phyloP scores from a whole-genome alignment of 805 yeast species.

The Soucietia sequanensis region DNA sequence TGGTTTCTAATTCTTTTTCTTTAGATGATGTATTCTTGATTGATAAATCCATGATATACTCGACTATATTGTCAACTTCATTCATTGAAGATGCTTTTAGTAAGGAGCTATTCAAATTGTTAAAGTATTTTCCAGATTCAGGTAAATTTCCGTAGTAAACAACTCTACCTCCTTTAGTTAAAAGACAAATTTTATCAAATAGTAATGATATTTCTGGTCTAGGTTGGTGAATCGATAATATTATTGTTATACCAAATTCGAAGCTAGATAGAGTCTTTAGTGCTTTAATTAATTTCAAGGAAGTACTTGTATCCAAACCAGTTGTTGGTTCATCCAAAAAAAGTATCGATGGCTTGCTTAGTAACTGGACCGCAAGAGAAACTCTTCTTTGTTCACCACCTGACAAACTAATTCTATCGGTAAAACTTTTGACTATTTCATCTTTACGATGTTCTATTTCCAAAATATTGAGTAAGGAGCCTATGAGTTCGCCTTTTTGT shows the following conservation, averaged over 20 bases:
- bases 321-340: conserved; percentile 89
- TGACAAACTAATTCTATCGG: conserved; percentile 58
- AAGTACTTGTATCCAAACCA: conserved; percentile 78
- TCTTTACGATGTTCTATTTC: conserved; percentile 65
- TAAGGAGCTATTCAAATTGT: conserved; percentile 12
- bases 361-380: conserved; percentile 73
- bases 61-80: conserved; percentile 19
- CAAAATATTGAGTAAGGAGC: conserved; percentile 58
- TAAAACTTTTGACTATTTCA: conserved; percentile 51
- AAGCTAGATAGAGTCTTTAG: conserved; percentile 48
- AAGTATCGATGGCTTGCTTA: conserved; percentile 71
- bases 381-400: conserved; percentile 85
- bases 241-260: conserved; percentile 64
- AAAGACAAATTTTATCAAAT: conserved; percentile 65
- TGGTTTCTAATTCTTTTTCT: conserved; percentile 19
- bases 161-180: conserved; percentile 58
- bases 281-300: conserved; percentile 60
- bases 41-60: conserved; percentile 35
- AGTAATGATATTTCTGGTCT: conserved; percentile 69
- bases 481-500: conserved; percentile 51
- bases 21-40: conserved; percentile 33
- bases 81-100: conserved; percentile 1
- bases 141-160: conserved; percentile 44
- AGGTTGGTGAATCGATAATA: conserved; percentile 83
- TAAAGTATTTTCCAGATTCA: conserved; percentile 52